A percentile compares a stretch with the other conserved stretches of the same genome.
Evolutionary conservation across 495 filamentous ascomycete species (phyloP).

Genomic region (Elasticomyces elasticus): DNA sequence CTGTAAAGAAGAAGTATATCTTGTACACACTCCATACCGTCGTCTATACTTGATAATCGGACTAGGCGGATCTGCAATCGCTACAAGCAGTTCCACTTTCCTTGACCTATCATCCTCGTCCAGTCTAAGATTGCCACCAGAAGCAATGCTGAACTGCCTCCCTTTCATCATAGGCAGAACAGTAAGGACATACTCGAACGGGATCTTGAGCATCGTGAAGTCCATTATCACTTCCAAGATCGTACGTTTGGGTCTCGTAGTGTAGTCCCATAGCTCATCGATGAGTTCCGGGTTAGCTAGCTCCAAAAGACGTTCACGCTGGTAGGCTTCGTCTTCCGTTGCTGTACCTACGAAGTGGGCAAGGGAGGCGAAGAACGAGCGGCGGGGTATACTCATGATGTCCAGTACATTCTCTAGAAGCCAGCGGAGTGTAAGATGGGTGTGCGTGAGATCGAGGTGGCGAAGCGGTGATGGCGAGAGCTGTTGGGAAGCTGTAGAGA

Average conservation of each 20-base stretch:
- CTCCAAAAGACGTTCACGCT: conserved; percentile 72
- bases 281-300: conserved; percentile 66
- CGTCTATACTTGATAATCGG: conserved; percentile 60
- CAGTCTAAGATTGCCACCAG: conserved; percentile 48
- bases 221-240: conserved; percentile 88
- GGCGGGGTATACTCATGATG: conserved; percentile 76
- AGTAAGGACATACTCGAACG: conserved; percentile 57
- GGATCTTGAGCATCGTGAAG: conserved; percentile 74
- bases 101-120: conserved; percentile 29
- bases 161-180: conserved; percentile 66
- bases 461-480: conserved; percentile 31
- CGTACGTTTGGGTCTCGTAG: conserved; percentile 77
- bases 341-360: conserved; percentile 43
- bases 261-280: conserved; percentile 93
- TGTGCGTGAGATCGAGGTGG: conserved; percentile 9
- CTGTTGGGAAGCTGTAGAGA: conserved; percentile 32
- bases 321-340: conserved; percentile 51
- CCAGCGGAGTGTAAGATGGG: conserved; percentile 53
- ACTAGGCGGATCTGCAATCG: conserved; percentile 51
- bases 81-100: conserved; percentile 66
- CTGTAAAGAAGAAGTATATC: conserved; percentile 60
- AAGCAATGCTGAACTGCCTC: conserved; percentile 82
- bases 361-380: conserved; percentile 70
- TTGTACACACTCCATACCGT: conserved; percentile 80
- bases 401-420: conserved; percentile 77